A percentile compares a stretch with the other conserved stretches of the same genome.
Conservation (phyloP, 2,329 filamentous ascomycete genomes). For the Torrubiella hemipterigena region DNA sequence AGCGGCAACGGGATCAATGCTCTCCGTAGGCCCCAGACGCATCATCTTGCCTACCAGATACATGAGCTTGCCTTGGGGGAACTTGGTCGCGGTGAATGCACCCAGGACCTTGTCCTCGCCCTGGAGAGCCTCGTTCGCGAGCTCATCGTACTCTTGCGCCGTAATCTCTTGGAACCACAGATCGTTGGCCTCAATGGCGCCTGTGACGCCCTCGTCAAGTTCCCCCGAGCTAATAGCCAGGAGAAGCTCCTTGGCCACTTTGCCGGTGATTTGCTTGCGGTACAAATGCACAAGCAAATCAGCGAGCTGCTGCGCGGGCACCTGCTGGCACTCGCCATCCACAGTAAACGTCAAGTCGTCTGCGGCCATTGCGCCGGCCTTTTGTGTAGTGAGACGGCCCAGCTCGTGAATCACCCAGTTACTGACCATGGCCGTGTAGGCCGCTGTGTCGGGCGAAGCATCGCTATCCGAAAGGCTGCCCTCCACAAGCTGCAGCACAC, state of each 20-base stretch:
- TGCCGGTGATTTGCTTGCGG: slow-evolving; percentile 37
- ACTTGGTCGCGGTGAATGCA: slow-evolving; percentile 33
- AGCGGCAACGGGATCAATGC: slow-evolving; percentile 40
- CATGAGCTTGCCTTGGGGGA: slow-evolving; percentile 48
- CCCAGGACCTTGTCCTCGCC: slow-evolving; percentile 33
- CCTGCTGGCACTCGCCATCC: slow-evolving; percentile 32
- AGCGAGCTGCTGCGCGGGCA: slow-evolving; percentile 34
- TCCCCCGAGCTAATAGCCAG: slow-evolving; percentile 38
- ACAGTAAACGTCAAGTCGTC: slow-evolving; percentile 34
- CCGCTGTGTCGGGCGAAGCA: slow-evolving; percentile 14
- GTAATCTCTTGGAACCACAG: slow-evolving; percentile 45
- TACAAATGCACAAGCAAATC: slow-evolving; percentile 38
- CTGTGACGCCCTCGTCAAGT: slow-evolving; percentile 28
- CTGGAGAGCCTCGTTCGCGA: slow-evolving; percentile 31
- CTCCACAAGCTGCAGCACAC: slow-evolving; percentile 42
- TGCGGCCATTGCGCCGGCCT: slow-evolving; percentile 19
- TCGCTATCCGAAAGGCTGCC: slow-evolving; percentile 11
- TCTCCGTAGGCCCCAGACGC: slow-evolving; percentile 37
- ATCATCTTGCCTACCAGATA: slow-evolving; percentile 49
- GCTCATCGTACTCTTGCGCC: slow-evolving; percentile 30
- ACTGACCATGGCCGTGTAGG: slow-evolving; percentile 34
- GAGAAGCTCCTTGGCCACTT: slow-evolving; percentile 46
- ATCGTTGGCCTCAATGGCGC: slow-evolving; percentile 30
- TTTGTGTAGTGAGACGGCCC: slow-evolving; percentile 51
- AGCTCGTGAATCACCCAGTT: slow-evolving; percentile 69